These are phyloP conservation scores for Candida sphagnicola DNA, from an alignment of 805 yeast genomes.

Conservation along the genomic window DNA sequence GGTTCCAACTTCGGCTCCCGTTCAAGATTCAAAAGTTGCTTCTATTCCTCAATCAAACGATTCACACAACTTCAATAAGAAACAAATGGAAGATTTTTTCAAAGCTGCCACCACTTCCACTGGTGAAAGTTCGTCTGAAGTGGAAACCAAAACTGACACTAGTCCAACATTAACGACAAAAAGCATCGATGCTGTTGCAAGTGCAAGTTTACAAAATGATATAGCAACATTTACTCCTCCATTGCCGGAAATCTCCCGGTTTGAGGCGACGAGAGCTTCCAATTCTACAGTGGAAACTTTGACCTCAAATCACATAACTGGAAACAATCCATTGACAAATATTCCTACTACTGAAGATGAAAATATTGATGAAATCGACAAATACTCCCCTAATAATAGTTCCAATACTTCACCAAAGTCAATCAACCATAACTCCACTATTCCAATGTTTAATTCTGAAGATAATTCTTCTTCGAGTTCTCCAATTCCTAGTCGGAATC, in stretches of 20 bases:
- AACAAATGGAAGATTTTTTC: no score
- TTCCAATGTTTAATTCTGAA: not conserved
- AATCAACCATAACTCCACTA: not conserved
- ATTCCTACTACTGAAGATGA: constrained; percentile 32
- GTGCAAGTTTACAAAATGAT: not conserved
- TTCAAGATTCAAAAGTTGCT: no score
- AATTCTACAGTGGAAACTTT: constrained; percentile 12
- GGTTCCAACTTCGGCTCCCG: no score
- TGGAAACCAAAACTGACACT: no score
- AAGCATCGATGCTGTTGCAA: no score
- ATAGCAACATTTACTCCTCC: not conserved
- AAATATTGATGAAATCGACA: constrained; percentile 23
- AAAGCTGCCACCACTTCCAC: no score
- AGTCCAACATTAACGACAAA: no score
- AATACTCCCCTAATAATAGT: not conserved
- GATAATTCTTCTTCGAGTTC: not conserved
- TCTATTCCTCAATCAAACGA: not conserved
- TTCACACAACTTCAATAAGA: not conserved
- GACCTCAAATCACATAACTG: constrained; percentile 10
- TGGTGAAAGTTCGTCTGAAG: no score
- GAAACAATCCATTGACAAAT: constrained; percentile 21
- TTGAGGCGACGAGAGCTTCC: constrained; percentile 14
- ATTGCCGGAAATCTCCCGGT: not conserved
- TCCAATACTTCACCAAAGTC: not conserved
- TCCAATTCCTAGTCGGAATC: constrained; percentile 2